Conservation (phyloP, 164 flowering plant genomes). For the Cinnamomum chago region DNA sequence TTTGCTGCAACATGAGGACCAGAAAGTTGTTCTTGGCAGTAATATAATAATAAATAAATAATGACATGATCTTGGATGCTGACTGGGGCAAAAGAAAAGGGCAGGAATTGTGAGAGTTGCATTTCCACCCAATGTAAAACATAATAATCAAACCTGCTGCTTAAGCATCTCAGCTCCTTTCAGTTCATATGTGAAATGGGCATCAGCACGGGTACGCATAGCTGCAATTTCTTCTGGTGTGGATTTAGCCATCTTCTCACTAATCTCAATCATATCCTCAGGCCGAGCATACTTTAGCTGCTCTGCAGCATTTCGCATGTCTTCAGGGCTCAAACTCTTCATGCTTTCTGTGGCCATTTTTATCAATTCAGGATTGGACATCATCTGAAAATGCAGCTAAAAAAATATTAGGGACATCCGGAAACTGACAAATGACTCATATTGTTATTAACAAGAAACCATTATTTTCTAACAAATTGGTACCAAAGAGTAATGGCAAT, state of each 20-base stretch:
- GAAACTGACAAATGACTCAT: neutral
- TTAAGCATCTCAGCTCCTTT: slow-evolving; percentile 79
- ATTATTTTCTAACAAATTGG: neutral
- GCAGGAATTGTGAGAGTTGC: too few species aligned
- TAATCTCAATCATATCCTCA: slow-evolving; percentile 85
- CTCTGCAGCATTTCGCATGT: slow-evolving; percentile 75
- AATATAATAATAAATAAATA: too few species aligned
- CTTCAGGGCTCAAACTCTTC: slow-evolving; percentile 87
- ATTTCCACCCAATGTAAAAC: neutral
- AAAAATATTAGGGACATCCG: neutral
- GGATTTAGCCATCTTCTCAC: slow-evolving; percentile 82
- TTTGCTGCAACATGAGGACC: too few species aligned
- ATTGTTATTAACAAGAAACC: neutral
- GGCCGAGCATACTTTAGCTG: slow-evolving; percentile 80
- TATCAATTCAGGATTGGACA: slow-evolving; percentile 92
- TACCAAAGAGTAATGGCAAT: too few species aligned
- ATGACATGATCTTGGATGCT: too few species aligned
- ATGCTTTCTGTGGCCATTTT: slow-evolving; percentile 88
- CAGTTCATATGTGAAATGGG: slow-evolving; percentile 57
- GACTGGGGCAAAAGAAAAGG: too few species aligned
- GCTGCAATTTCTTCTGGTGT: slow-evolving; percentile 85
- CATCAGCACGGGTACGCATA: slow-evolving; percentile 68
- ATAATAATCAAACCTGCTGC: slow-evolving; percentile 52
- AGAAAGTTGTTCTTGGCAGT: too few species aligned
- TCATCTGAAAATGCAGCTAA: slow-evolving; percentile 52